Conservation (phyloP, 1,284 basidiomycete genomes). For the Papiliotrema laurentii region DNA sequence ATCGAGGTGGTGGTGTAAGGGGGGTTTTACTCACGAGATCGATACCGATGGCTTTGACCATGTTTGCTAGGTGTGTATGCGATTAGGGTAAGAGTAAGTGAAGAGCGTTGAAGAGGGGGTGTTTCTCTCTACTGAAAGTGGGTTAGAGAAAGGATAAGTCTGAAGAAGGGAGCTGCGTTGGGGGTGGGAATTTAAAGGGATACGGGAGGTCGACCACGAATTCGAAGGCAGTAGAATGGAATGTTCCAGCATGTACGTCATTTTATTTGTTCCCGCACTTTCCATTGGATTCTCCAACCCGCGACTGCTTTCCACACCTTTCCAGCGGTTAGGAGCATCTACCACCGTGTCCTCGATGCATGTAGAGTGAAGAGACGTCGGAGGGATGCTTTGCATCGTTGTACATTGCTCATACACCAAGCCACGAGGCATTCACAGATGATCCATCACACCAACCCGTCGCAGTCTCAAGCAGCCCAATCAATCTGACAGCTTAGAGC, state of each 20-base stretch:
- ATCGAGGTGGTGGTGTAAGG: background rate
- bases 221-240: background rate
- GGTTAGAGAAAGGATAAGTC: conserved; percentile 2
- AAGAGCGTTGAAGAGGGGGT: background rate
- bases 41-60: conserved; percentile 82
- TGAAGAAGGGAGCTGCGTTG: background rate
- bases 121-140: background rate
- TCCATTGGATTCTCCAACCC: background rate
- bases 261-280: background rate
- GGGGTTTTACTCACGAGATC: conserved; percentile 27
- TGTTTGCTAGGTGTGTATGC: conserved; percentile 16
- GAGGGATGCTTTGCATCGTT: background rate
- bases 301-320: background rate
- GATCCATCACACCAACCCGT: background rate
- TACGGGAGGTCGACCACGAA: background rate
- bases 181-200: background rate
- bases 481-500: background rate
- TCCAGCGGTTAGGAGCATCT: background rate
- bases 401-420: background rate
- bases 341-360: background rate
- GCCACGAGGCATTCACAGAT: background rate
- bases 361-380: background rate
- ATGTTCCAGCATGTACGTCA: background rate
- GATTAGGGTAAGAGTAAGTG: background rate
- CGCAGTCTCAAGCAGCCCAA: background rate